A percentile compares a stretch with the other conserved stretches of the same genome.
Evolutionary conservation across 192 early-diverging fungal genomes (phyloP).

Genomic region (Entomortierella parvispora): DNA sequence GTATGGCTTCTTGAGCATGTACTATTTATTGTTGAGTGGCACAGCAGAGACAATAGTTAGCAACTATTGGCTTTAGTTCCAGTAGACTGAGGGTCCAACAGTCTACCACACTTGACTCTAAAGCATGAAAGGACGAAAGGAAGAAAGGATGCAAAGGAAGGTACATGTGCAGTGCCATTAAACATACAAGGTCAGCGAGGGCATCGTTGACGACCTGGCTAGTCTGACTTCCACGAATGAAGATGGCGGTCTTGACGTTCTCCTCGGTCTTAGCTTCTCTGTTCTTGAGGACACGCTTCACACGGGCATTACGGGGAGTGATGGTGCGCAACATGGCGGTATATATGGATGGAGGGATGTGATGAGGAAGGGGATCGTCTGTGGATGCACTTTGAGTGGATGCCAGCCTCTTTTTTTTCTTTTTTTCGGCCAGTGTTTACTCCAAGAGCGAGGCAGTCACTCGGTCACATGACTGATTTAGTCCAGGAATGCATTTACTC

Average conservation of each 20-base stretch:
- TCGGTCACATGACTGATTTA: too few species aligned
- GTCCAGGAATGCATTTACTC: too few species aligned
- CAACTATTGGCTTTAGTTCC: too few species aligned
- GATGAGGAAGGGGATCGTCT: not conserved
- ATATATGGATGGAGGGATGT: not conserved
- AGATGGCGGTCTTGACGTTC: conserved; percentile 90
- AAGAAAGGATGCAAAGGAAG: not conserved
- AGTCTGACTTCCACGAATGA: conserved; percentile 88
- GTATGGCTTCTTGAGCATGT: conserved; percentile 89
- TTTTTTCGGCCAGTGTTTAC: too few species aligned
- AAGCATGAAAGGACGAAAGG: not conserved
- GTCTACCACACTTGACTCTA: too few species aligned
- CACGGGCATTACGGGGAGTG: conserved; percentile 90
- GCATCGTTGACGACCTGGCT: conserved; percentile 86
- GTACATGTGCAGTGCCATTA: not conserved
- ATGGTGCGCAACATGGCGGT: conserved; percentile 42
- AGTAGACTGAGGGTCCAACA: too few species aligned
- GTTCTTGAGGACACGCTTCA: conserved; percentile 86
- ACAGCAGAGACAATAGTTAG: too few species aligned
- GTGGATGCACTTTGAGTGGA: not conserved
- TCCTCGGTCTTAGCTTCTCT: conserved; percentile 92
- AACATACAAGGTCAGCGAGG: conserved; percentile 86
- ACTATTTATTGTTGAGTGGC: conserved; percentile 53
- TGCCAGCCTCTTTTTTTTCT: too few species aligned
- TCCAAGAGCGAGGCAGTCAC: too few species aligned